Conservation (phyloP, 306 rosid genomes). For the Prunus campanulata region DNA sequence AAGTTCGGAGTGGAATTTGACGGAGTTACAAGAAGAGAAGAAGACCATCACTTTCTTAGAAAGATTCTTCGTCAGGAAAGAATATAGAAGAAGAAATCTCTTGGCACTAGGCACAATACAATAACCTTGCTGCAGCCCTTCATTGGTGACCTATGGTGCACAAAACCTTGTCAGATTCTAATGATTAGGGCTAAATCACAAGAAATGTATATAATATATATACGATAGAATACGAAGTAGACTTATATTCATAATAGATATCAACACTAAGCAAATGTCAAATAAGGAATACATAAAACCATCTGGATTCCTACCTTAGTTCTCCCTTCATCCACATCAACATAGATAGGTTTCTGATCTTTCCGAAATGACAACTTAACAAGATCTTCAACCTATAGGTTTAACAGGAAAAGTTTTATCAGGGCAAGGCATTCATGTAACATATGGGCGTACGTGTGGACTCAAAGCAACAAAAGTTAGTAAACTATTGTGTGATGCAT, state of each 20-base stretch:
- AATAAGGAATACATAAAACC: not conserved
- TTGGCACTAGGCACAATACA: slow-evolving; percentile 79
- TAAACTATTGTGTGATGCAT: not conserved
- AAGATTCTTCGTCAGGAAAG: slow-evolving; percentile 70
- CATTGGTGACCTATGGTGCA: slow-evolving; percentile 74
- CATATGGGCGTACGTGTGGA: not conserved
- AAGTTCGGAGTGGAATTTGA: slow-evolving; percentile 83
- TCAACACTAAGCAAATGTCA: not conserved
- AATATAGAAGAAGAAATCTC: slow-evolving; percentile 77
- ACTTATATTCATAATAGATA: not conserved
- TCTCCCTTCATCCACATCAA: slow-evolving; percentile 88
- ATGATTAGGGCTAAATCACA: slow-evolving; percentile 10
- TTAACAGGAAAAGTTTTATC: not conserved
- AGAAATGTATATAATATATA: not conserved
- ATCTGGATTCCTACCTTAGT: slow-evolving; percentile 48
- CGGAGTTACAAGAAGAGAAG: slow-evolving; percentile 95
- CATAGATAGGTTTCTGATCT: slow-evolving; percentile 46
- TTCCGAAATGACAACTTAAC: slow-evolving; percentile 79
- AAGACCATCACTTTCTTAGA: slow-evolving; percentile 94
- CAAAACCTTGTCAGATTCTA: slow-evolving; percentile 25
- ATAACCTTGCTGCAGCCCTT: slow-evolving; percentile 95
- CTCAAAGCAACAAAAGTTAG: not conserved
- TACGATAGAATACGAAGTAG: not conserved
- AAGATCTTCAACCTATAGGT: slow-evolving; percentile 82
- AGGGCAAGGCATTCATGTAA: not conserved